Base-by-base conservation (phyloP, 2,329 filamentous ascomycete genomes). In the Lojkania enalia region DNA sequence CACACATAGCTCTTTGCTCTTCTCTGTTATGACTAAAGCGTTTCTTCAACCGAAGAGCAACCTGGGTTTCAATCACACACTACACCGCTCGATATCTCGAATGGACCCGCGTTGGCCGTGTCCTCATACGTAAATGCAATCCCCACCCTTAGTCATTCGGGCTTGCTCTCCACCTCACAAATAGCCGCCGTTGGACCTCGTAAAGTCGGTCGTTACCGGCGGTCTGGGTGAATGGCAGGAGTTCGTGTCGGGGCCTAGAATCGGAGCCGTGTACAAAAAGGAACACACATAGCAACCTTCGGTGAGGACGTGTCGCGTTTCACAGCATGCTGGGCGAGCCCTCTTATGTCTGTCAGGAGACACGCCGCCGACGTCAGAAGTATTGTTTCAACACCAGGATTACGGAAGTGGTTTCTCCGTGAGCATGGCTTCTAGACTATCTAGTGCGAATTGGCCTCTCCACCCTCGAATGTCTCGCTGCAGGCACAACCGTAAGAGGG, bases 221-320 rank as follows among this genome's bases (percentile, higher is more conserved):
- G 20, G 35, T 19, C 23, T 39, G 49, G 44, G 44, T 54, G 53
- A 58, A n/a, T n/a, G n/a, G n/a, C 51, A 57, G 42, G 53, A 47
- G 41, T 41, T 48, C 46, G 30, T 7, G 23, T n/a, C n/a, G 23
- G n/a, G 23, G 23, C 15, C 30, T 11, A 6, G 30, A 33, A 15
- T 11, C 30, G 9, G 9, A 9, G 19, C 9, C 16, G 16, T 19
- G 32, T 33, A 18, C 11, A 25, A 31, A 51, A 53, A 50, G 44
- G 41, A 35, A 54, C 33, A 20, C 20, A 35, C 25, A 27, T 27
- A 9, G 33, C 16, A 23, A 23, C 30, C 36, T 35, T 33, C 37
- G 45, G 41, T 20, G 45, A 41, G 29, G n/a, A n/a, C 31, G 42
- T 39, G 39, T 23, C 25, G 48, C 48, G 44, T 55, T 32, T 30